These are phyloP conservation scores for Metschnikowia picachoensis DNA, from an alignment of 805 yeast species.

Conservation along the genomic window DNA sequence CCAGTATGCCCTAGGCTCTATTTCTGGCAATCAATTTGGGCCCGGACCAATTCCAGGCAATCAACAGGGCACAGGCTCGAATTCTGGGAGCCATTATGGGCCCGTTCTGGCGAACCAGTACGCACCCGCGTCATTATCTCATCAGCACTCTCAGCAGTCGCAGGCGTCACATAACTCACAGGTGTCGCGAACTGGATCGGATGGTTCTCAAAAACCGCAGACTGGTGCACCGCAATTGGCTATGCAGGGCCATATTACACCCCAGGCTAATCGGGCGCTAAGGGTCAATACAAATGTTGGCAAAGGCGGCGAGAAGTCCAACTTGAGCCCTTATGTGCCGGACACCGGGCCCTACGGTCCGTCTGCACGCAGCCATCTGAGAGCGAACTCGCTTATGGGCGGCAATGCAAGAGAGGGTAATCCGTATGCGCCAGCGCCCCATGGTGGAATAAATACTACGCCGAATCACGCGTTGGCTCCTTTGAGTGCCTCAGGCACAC, in stretches of 20 bases:
- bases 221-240: not conserved
- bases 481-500: not conserved
- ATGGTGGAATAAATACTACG: not conserved
- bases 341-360: slow-evolving; percentile 45
- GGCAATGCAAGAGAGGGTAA: slow-evolving; percentile 37
- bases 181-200: too few relatives aligned
- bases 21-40: not conserved
- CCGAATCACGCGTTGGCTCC: slow-evolving; percentile 1
- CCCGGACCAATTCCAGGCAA: not conserved
- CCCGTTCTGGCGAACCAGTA: not conserved
- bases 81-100: not conserved
- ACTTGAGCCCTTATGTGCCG: slow-evolving; percentile 41
- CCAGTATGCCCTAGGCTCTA: not conserved
- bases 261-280: slow-evolving; percentile 4
- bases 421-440: slow-evolving; percentile 38
- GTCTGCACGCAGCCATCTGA: slow-evolving; percentile 32
- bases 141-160: not conserved
- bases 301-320: slow-evolving; percentile 18
- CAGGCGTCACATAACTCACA: too few relatives aligned
- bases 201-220: too few relatives aligned
- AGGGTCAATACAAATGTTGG: slow-evolving; percentile 26
- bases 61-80: not conserved
- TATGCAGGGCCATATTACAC: not conserved
- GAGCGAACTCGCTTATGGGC: slow-evolving; percentile 40
- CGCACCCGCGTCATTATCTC: not conserved